A percentile compares a stretch with the other conserved stretches of the same genome.
phyloP scores from a whole-genome alignment of 129 eudicot genomes.

The Glebionis coronaria region DNA sequence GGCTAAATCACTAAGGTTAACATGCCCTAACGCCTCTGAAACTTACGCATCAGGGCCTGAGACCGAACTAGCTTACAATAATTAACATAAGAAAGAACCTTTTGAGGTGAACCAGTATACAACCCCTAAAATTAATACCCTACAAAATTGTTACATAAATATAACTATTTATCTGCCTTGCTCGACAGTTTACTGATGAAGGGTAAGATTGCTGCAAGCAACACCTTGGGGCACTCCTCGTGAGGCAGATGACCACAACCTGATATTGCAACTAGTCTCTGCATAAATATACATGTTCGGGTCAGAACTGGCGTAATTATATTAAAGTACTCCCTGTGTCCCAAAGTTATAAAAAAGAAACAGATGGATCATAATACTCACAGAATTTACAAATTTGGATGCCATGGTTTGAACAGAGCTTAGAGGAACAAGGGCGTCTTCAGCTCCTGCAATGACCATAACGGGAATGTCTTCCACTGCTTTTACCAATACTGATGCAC shows the following conservation, averaged over 20 bases:
- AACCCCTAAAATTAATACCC: constrained; percentile 6
- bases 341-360: no score
- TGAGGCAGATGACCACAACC: constrained; percentile 99
- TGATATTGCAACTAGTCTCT: constrained; percentile 91
- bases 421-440: constrained; percentile 81
- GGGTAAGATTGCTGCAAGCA: constrained; percentile 85
- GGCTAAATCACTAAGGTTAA: background rate
- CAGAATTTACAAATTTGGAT: constrained; percentile 80
- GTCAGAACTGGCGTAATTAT: background rate
- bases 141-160: constrained; percentile 1
- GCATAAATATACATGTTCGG: constrained; percentile 29
- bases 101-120: constrained; percentile 9
- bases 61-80: constrained; percentile 23
- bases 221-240: constrained; percentile 93
- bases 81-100: constrained; percentile 13
- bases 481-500: constrained; percentile 56
- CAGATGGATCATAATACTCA: constrained; percentile 34
- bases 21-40: constrained; percentile 18
- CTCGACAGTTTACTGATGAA: constrained; percentile 60
- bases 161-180: constrained; percentile 36
- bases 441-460: constrained; percentile 86
- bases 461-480: constrained; percentile 72
- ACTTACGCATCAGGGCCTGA: constrained; percentile 10
- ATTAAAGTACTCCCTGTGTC: no score
- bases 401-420: constrained; percentile 80